Evolutionary conservation across 495 filamentous ascomycete genomes (phyloP).

Genomic region (Parathielavia hyrcaniae): DNA sequence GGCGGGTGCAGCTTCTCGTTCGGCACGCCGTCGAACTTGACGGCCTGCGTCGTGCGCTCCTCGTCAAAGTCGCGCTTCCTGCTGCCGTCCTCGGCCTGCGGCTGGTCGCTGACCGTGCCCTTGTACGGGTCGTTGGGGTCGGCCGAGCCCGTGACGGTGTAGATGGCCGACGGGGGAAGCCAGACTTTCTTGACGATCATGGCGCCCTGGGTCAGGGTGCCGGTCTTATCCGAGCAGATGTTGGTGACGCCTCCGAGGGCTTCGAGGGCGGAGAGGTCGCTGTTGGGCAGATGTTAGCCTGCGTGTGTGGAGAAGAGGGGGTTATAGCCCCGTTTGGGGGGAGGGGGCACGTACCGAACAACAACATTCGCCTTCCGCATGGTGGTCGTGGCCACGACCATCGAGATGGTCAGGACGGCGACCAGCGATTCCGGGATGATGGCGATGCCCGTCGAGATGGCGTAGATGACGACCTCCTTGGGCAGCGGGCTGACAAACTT

Average conservation of each 20-base stretch:
- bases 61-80: slow-evolving; percentile 45
- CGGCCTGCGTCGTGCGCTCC: slow-evolving; percentile 46
- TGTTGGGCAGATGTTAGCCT: neutral
- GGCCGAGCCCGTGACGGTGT: slow-evolving; percentile 53
- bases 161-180: slow-evolving; percentile 57
- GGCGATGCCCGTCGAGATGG: slow-evolving; percentile 65
- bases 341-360: slow-evolving; percentile 46
- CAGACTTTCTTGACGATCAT: slow-evolving; percentile 77
- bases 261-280: slow-evolving; percentile 67
- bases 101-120: slow-evolving; percentile 38
- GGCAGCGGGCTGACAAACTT: slow-evolving; percentile 52
- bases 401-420: slow-evolving; percentile 65
- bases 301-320: neutral
- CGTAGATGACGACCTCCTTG: slow-evolving; percentile 74
- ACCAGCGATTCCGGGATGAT: slow-evolving; percentile 68
- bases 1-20: slow-evolving; percentile 38
- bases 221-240: slow-evolving; percentile 86
- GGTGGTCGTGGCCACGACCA: slow-evolving; percentile 68
- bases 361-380: slow-evolving; percentile 76
- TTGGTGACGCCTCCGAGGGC: slow-evolving; percentile 80
- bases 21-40: slow-evolving; percentile 49
- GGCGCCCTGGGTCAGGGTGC: slow-evolving; percentile 71
- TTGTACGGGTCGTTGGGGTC: slow-evolving; percentile 54
- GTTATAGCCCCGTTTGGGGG: no score
- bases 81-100: slow-evolving; percentile 19